These are phyloP conservation scores for Davidsoniella eucalypti DNA, from an alignment of 2,329 filamentous ascomycete species.

Conservation along the genomic window DNA sequence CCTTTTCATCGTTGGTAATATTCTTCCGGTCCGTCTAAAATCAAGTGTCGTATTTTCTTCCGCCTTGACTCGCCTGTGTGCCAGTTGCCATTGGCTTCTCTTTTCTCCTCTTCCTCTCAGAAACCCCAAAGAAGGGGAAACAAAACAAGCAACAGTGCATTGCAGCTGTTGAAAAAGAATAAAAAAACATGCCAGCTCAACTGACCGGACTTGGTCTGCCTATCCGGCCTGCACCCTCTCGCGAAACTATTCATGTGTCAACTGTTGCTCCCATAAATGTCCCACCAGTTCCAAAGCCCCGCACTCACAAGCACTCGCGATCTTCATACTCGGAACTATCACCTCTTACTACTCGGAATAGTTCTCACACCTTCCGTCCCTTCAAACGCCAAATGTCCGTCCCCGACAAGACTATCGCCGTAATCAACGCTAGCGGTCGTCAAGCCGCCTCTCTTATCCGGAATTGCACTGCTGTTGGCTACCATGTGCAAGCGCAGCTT, in stretches of 20 bases:
- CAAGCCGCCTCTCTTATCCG: slow-evolving; percentile 92
- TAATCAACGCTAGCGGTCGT: slow-evolving; percentile 90
- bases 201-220: slow-evolving; percentile 20
- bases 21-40: too few species aligned
- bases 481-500: slow-evolving; percentile 82
- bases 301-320: slow-evolving; percentile 42
- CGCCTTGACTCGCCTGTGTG: not conserved
- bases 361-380: slow-evolving; percentile 43
- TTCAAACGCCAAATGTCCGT: slow-evolving; percentile 41
- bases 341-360: slow-evolving; percentile 39
- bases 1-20: too few species aligned
- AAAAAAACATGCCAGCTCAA: slow-evolving; percentile 19
- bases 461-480: slow-evolving; percentile 84
- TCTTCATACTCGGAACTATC: slow-evolving; percentile 47
- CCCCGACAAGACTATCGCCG: slow-evolving; percentile 67
- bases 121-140: slow-evolving; percentile 1
- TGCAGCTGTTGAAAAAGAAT: too few species aligned
- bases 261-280: slow-evolving; percentile 11
- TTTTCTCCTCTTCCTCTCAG: too few species aligned
- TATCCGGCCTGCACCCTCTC: slow-evolving; percentile 21
- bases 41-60: not conserved
- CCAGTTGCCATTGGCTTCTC: too few species aligned
- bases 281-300: slow-evolving; percentile 10
- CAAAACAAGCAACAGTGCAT: not conserved
- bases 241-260: slow-evolving; percentile 13